Conservation (phyloP, 345 rosid species). For the Eucalyptus polyanthemos region DNA sequence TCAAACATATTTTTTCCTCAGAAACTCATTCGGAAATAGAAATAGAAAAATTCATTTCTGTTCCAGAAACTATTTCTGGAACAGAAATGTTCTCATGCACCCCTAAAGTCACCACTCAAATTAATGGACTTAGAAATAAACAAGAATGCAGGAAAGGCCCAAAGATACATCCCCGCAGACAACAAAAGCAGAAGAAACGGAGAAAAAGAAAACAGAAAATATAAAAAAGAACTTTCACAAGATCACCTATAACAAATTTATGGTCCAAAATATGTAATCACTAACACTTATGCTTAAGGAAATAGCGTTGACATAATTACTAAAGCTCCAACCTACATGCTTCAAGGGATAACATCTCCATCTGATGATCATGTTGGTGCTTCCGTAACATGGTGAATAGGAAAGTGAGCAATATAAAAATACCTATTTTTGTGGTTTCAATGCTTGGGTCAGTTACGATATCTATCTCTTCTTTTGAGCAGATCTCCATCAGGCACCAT, state of each 20-base stretch:
- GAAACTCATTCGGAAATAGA: too few relatives aligned
- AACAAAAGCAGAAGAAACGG: not conserved
- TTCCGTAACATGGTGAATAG: not conserved
- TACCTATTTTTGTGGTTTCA: slow-evolving; percentile 78
- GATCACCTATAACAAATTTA: not conserved
- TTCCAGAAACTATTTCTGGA: too few relatives aligned
- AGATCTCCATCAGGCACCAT: slow-evolving; percentile 82
- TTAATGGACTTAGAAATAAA: not conserved
- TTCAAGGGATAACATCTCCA: not conserved
- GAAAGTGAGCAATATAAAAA: not conserved
- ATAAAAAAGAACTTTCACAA: not conserved
- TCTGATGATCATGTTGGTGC: not conserved
- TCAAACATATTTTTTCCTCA: too few relatives aligned
- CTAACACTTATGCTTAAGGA: not conserved
- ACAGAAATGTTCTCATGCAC: too few relatives aligned
- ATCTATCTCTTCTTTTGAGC: slow-evolving; percentile 64
- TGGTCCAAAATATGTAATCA: not conserved
- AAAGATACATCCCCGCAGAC: not conserved
- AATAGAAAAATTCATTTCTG: too few relatives aligned
- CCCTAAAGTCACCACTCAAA: not conserved
- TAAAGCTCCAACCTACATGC: not conserved
- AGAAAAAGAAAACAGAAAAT: too few relatives aligned
- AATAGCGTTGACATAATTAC: not conserved
- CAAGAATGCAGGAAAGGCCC: not conserved
- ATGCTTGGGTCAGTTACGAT: slow-evolving; percentile 46